Percentiles rank a stretch among this genome's conserved stretches.
Conservation (phyloP, 148 eudicot genomes). For the Euryodendron excelsum region DNA sequence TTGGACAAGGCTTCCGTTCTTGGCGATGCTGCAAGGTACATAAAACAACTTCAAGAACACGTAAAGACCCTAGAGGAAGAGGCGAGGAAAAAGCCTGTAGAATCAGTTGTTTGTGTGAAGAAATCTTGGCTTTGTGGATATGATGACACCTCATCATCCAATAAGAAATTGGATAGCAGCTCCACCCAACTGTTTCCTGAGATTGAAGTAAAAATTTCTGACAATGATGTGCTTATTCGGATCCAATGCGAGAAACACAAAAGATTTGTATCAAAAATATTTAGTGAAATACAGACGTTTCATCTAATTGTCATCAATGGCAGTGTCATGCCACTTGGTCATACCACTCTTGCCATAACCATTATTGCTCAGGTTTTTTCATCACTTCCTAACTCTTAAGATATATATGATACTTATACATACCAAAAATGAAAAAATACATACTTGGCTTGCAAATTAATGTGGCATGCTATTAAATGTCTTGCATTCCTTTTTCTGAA, state of each 20-base stretch:
- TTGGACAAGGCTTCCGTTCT: constrained; percentile 50
- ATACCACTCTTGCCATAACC: constrained; percentile 27
- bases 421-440: neutral
- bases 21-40: constrained; percentile 31
- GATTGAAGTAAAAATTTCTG: constrained; percentile 35
- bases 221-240: constrained; percentile 33
- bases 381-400: no score
- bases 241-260: constrained; percentile 31
- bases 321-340: constrained; percentile 41
- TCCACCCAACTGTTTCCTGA: constrained; percentile 21
- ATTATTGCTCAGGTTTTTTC: constrained; percentile 40
- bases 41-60: constrained; percentile 39
- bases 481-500: no score
- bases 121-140: constrained; percentile 17
- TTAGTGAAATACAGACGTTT: constrained; percentile 36
- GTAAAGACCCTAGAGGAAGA: constrained; percentile 32
- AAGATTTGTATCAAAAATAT: constrained; percentile 19
- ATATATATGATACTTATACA: neutral
- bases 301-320: constrained; percentile 30
- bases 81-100: neutral
- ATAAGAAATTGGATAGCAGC: neutral
- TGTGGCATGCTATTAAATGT: neutral
- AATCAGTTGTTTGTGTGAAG: constrained; percentile 14
- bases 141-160: no score
- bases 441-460: no score